phyloP scores from a whole-genome alignment of 192 early-diverging fungal species.

The Coemansia sp. region DNA sequence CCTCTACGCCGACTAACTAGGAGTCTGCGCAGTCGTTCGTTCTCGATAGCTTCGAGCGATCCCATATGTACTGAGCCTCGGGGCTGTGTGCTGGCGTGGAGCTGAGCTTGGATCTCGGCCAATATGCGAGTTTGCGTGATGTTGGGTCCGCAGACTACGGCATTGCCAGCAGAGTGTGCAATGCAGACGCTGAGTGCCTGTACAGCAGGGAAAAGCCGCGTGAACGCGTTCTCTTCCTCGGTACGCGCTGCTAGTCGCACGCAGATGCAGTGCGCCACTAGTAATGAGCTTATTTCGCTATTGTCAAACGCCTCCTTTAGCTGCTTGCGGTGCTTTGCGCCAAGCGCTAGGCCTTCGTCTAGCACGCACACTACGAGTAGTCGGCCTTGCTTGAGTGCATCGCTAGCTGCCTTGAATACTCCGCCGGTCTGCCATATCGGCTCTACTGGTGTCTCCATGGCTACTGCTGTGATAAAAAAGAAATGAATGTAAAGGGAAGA shows the following conservation, averaged over 20 bases:
- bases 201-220: not conserved
- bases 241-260: not conserved
- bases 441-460: not conserved
- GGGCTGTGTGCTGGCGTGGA: not conserved
- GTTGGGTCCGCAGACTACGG: constrained; percentile 3
- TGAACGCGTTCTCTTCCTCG: not conserved
- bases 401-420: constrained; percentile 1
- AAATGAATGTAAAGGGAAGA: not conserved
- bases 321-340: not conserved
- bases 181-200: not conserved
- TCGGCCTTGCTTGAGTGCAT: not conserved
- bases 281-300: not conserved
- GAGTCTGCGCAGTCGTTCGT: not conserved
- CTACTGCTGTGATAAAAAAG: not conserved
- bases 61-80: not conserved
- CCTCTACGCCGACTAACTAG: not conserved
- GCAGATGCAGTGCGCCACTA: not conserved
- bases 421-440: not conserved
- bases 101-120: constrained; percentile 1
- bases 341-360: not conserved
- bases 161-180: not conserved
- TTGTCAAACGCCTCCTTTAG: not conserved
- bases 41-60: not conserved
- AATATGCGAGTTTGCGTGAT: not conserved
- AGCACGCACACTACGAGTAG: not conserved